A percentile compares a stretch with the other conserved stretches of the same genome.
phyloP scores from a whole-genome alignment of 1,284 basidiomycete genomes.

The Austroboletus niveus region DNA sequence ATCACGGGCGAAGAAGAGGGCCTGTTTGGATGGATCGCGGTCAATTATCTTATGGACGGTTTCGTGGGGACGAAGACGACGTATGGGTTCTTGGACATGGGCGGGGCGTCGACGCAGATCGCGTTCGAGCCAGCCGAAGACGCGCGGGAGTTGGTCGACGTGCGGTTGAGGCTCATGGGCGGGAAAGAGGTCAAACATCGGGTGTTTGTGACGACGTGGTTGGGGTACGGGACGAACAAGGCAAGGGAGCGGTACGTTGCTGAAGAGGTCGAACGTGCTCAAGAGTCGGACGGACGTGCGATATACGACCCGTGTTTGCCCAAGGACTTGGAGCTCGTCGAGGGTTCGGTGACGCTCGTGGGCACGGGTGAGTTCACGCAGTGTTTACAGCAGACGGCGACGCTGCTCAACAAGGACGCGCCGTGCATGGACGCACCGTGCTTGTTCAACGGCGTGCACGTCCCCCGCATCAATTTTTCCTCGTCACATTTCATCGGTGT shows the following conservation, averaged over 20 bases:
- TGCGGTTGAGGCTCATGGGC: slow-evolving; percentile 78
- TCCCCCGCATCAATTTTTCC: slow-evolving; percentile 88
- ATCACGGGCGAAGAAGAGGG: slow-evolving; percentile 99
- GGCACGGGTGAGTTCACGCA: slow-evolving; percentile 91
- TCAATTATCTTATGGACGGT: slow-evolving; percentile 99
- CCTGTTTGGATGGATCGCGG: slow-evolving; percentile 97
- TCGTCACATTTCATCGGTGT: slow-evolving; percentile 95
- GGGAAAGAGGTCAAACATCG: slow-evolving; percentile 88
- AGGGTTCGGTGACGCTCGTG: slow-evolving; percentile 61
- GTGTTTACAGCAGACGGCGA: slow-evolving; percentile 74
- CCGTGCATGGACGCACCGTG: slow-evolving; percentile 87
- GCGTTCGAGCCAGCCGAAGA: slow-evolving; percentile 84
- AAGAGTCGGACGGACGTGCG: slow-evolving; percentile 35
- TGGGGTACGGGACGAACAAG: slow-evolving; percentile 97
- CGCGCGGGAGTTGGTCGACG: slow-evolving; percentile 59
- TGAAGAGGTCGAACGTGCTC: slow-evolving; percentile 54
- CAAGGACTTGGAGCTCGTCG: slow-evolving; percentile 59
- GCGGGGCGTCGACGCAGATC: slow-evolving; percentile 97
- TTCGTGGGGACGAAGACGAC: slow-evolving; percentile 81
- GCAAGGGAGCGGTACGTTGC: slow-evolving; percentile 90
- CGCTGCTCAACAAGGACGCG: slow-evolving; percentile 83
- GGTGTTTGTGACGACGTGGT: slow-evolving; percentile 98
- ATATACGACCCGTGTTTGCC: slow-evolving; percentile 92
- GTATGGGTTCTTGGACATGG: slow-evolving; percentile 99
- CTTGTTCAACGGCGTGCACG: slow-evolving; percentile 96